Percentiles rank a stretch among this genome's conserved stretches.
These are phyloP conservation scores for Porcisia deanei DNA, from an alignment of 208 protist genomes.

Conservation along the genomic window DNA sequence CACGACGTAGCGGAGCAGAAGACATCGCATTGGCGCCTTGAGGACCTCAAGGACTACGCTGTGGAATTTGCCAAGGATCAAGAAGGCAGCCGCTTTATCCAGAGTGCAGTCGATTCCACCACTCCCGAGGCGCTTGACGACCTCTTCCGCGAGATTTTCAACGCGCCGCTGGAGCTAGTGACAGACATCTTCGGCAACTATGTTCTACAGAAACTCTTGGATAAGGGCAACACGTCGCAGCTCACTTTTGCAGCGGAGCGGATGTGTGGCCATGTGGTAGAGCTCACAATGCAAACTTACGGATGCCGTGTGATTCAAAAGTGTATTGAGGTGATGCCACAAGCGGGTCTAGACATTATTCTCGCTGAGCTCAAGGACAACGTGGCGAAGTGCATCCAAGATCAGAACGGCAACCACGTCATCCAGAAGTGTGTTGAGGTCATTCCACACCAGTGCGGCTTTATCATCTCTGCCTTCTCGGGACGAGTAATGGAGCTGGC, in stretches of 20 bases:
- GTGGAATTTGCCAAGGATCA: constrained; percentile 97
- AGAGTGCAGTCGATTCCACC: constrained; percentile 94
- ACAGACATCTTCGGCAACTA: constrained; percentile 99
- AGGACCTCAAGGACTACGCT: constrained; percentile 90
- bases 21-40: constrained; percentile 57
- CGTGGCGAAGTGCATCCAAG: constrained; percentile 97
- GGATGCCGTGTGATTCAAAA: constrained; percentile 99
- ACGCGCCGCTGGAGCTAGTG: constrained; percentile 90
- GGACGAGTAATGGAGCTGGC: constrained; percentile 95
- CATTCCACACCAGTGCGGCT: constrained; percentile 91
- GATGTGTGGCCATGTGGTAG: constrained; percentile 92
- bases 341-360: constrained; percentile 82
- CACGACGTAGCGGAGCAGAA: constrained; percentile 50
- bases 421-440: constrained; percentile 99
- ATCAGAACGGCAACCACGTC: constrained; percentile 99
- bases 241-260: constrained; percentile 77
- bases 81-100: constrained; percentile 98
- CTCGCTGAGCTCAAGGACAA: constrained; percentile 94
- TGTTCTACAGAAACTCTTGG: constrained; percentile 98
- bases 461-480: constrained; percentile 97
- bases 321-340: constrained; percentile 93
- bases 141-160: constrained; percentile 94
- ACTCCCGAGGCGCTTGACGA: constrained; percentile 79
- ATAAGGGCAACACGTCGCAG: constrained; percentile 91
- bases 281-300: constrained; percentile 96